These are phyloP conservation scores for Epichloe sibirici DNA, from an alignment of 2,329 filamentous ascomycete genomes.

Conservation along the genomic window DNA sequence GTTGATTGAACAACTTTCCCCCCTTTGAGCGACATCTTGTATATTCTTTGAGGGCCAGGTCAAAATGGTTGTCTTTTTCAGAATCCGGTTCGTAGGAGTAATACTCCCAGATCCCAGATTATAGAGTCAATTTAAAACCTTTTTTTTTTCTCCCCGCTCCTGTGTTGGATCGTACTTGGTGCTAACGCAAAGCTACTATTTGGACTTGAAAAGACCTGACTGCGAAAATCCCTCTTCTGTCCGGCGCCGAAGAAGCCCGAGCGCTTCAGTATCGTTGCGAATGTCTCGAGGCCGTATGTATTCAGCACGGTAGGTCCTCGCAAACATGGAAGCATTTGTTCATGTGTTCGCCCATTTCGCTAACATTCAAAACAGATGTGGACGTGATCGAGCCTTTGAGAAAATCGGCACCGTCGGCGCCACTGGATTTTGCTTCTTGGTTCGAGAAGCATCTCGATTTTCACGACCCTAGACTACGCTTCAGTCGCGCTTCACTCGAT, in stretches of 20 bases:
- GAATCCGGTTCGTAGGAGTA: background rate
- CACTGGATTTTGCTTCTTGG: slow-evolving; percentile 38
- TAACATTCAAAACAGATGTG: slow-evolving; percentile 13
- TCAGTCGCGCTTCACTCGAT: slow-evolving; percentile 2
- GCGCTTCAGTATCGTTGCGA: slow-evolving; percentile 46
- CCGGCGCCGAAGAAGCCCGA: slow-evolving; percentile 44
- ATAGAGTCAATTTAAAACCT: too few relatives aligned
- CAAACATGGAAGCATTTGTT: background rate
- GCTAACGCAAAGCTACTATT: slow-evolving; percentile 1
- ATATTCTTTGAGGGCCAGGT: background rate
- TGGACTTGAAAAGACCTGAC: slow-evolving; percentile 13
- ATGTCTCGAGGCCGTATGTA: slow-evolving; percentile 40
- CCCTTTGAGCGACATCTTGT: background rate
- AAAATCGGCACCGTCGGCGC: slow-evolving; percentile 21
- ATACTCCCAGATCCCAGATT: too few relatives aligned
- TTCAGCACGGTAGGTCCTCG: slow-evolving; percentile 22
- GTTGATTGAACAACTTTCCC: slow-evolving; percentile 6
- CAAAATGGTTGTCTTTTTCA: background rate
- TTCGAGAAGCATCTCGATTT: slow-evolving; percentile 37
- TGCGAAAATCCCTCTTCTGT: slow-evolving; percentile 30
- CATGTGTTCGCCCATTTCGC: background rate
- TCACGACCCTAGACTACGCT: slow-evolving; percentile 35
- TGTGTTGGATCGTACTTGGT: background rate
- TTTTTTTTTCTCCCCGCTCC: background rate
- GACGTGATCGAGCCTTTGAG: slow-evolving; percentile 20